Base-by-base conservation (phyloP, 148 eudicot genomes). In the Rhododendron kiyosumense region DNA sequence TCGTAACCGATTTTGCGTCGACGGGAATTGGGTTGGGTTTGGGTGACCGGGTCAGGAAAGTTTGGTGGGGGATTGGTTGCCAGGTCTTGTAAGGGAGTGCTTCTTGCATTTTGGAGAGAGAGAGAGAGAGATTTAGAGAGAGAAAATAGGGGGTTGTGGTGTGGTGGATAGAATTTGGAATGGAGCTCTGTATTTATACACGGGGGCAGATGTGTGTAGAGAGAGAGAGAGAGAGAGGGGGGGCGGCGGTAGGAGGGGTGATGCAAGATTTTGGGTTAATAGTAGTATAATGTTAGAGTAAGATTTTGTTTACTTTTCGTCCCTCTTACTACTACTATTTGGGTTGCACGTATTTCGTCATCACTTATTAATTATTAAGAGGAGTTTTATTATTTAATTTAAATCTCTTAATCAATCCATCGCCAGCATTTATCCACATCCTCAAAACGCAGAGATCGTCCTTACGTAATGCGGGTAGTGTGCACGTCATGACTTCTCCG, bases 21-120 rank as follows among this genome's bases (percentile, higher is more conserved):
- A 20, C 26, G 24, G 45, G 26, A 15, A 83, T 67, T 7, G 77
- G 46, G 9, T 67, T 67, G 24, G 85, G 14, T 26, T 36, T 20
- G 10, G 67, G 15, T 38, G 82, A 51, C 57, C 57, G 54, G 85
- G 28, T 71, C 5, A 34, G 38, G 12, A 76, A 32, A 26, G 87
- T 17, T 17, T 79, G 61, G 22, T 32, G 61, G 45, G 59, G 34
- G 7, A 49, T 51, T 34, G 79, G 77, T 81, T 4, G 34, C 89
- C 91, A 87, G 38, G 86, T 49, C 83, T 89, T 89, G 88, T 86
- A 87, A 7, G 88, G 91, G 73, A 87, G 36, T 61, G 91, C 89
- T 79, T 89, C 86, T 78, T 89, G 89, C 91, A 89, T 89, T n/a
- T 5, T 87, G 3, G 18, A 38, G 38, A 84, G 86, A 75, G 86